phyloP scores from a whole-genome alignment of 495 filamentous ascomycete species.

The Hypoxylon crocopeplum region DNA sequence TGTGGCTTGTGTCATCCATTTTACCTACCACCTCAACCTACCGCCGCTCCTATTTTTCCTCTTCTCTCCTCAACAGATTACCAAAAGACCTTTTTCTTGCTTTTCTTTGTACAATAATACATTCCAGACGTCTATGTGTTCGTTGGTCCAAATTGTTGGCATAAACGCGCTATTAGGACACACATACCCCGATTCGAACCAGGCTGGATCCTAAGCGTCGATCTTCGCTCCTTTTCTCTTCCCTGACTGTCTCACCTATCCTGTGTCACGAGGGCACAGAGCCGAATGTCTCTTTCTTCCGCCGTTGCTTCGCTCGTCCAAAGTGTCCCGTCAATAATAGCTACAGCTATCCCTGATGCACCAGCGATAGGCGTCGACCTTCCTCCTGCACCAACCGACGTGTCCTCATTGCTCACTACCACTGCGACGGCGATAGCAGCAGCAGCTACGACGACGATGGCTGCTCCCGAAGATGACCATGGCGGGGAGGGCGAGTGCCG shows the following conservation, averaged over 20 bases:
- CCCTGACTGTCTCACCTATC: constrained; percentile 2
- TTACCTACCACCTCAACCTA: constrained; percentile 12
- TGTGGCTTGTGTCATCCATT: constrained; percentile 31
- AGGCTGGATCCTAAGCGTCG: constrained; percentile 36
- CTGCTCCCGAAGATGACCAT: constrained; percentile 12
- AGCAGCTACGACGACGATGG: constrained; percentile 27
- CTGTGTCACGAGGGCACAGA: constrained; percentile 22
- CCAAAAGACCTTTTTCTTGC: background rate
- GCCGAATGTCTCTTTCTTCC: constrained; percentile 38
- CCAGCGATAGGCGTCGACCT: constrained; percentile 41
- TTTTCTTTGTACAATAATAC: constrained; percentile 12
- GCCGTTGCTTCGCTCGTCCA: constrained; percentile 20
- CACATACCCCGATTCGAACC: constrained; percentile 20
- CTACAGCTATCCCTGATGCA: constrained; percentile 36
- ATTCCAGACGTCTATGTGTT: constrained; percentile 1
- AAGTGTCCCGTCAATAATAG: constrained; percentile 32
- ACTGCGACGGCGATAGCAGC: constrained; percentile 43
- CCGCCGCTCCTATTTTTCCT: background rate
- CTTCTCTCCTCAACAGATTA: constrained; percentile 4
- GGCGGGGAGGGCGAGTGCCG: constrained; percentile 70
- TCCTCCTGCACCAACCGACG: constrained; percentile 35
- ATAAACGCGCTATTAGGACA: constrained; percentile 7
- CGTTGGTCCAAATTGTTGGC: constrained; percentile 3
- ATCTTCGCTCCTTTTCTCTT: constrained; percentile 29
- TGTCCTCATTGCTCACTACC: constrained; percentile 40